Evolutionary conservation across 2,329 filamentous ascomycete genomes (phyloP), one percentile per base, ranked within the genome.

Genomic region (Didymella pinodella): DNA sequence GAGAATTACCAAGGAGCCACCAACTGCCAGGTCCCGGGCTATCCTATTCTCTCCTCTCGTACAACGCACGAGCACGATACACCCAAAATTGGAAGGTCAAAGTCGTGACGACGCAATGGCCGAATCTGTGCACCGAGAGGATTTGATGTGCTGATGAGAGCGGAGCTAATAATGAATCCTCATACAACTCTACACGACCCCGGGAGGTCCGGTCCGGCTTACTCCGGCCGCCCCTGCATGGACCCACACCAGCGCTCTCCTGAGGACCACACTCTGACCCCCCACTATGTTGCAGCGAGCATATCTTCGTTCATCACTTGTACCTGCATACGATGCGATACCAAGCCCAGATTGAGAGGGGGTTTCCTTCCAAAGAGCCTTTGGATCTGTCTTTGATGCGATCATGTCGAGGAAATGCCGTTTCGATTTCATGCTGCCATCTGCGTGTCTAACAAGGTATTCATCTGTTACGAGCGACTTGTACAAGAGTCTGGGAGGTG

Each of bases 21-120:
- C 43, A 57, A 48, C 26, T 50, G 56, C 46, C 46, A 59, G 45
- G 56, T 46, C 56, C 56, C 38, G 40, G 49, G 26, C 31, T 41
- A 59, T 59, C 40, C 46, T 54, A 46, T 40, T 7, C 32, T 40
- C 46, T 7, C 32, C 32, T 26, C 38, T 47, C 32, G 56, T 45
- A 54, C 50, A 59, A 54, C 56, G 56, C 56, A 59, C 47, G 51
- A 54, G 29, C 46, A 36, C 25, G 29, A 41, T 18, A 22, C 41
- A 43, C 14, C 7, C 47, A 50, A 29, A 52, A 18, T 43, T 28
- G 56, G 56, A 50, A 59, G 56, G 51, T 54, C 41, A 34, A 54
- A 43, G 16, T 46, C 50, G 38, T 22, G 31, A 53, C 26, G 40
- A 11, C 38, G 38, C 26, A 48, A 47, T 25, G 18, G 40, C 46